phyloP scores from a whole-genome alignment of 2,329 filamentous ascomycete genomes.

The Trichophyton rubrum region DNA sequence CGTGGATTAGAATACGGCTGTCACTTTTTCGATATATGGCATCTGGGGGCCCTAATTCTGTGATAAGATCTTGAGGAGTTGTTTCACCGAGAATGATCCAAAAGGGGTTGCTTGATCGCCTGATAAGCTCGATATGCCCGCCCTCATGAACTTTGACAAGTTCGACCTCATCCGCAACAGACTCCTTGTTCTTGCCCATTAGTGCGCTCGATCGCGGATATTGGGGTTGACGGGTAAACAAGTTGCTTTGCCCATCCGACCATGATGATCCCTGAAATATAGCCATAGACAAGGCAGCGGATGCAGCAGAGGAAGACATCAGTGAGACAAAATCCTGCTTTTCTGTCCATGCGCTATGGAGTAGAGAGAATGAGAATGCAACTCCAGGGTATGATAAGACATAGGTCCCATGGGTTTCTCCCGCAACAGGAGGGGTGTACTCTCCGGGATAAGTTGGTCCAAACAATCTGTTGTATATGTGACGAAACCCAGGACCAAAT shows the following conservation, averaged over 20 bases:
- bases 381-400: conserved; percentile 89
- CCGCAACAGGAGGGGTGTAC: conserved; percentile 56
- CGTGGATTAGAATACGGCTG: conserved; percentile 73
- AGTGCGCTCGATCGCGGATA: conserved; percentile 61
- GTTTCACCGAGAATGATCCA: conserved; percentile 72
- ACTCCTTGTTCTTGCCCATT: conserved; percentile 59
- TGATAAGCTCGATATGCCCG: conserved; percentile 64
- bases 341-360: conserved; percentile 59
- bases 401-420: conserved; percentile 57
- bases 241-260: conserved; percentile 62
- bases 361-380: conserved; percentile 78
- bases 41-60: conserved; percentile 83
- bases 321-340: conserved; percentile 71
- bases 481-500: conserved; percentile 63
- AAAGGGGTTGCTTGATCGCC: conserved; percentile 54
- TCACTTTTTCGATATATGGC: conserved; percentile 89
- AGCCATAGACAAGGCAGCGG: conserved; percentile 73
- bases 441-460: conserved; percentile 91
- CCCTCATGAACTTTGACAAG: conserved; percentile 64
- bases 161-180: conserved; percentile 79
- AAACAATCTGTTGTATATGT: conserved; percentile 86
- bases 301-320: conserved; percentile 63
- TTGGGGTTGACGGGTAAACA: conserved; percentile 64
- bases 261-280: conserved; percentile 85
- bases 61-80: conserved; percentile 79